Conservation (phyloP, 2,329 filamentous ascomycete genomes). For the Colletotrichum nymphaeae region DNA sequence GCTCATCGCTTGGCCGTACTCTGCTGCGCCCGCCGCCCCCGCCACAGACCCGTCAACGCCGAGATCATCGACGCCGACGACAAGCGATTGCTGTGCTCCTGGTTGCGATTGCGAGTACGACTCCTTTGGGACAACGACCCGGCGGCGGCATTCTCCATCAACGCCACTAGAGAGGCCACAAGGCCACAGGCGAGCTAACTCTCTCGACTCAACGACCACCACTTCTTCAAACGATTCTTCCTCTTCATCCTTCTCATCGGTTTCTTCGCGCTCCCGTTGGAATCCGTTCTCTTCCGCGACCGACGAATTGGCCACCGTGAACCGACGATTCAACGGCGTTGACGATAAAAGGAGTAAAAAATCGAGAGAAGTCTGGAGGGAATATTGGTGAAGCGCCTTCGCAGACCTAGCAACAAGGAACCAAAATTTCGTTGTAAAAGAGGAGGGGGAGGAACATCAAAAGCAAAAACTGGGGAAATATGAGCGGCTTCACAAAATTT, state of each 20-base stretch:
- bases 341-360: conserved; percentile 37
- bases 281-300: not conserved
- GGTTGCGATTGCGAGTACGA: not conserved
- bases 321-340: conserved; percentile 35
- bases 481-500: conserved; percentile 38
- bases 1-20: conserved; percentile 24
- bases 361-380: conserved; percentile 42
- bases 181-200: conserved; percentile 16
- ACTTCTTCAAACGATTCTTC: conserved; percentile 2
- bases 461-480: not conserved
- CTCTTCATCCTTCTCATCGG: not conserved
- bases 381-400: conserved; percentile 39
- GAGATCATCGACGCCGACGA: not conserved
- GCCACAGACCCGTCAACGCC: conserved; percentile 6
- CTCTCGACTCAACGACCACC: conserved; percentile 28
- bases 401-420: not conserved
- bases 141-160: not conserved
- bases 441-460: conserved; percentile 20
- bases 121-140: not conserved
- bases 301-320: not conserved
- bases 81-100: not conserved
- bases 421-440: conserved; percentile 30
- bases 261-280: conserved; percentile 18
- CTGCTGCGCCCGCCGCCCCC: not conserved
- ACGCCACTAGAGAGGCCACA: conserved; percentile 4